These are phyloP conservation scores for Cutaneotrichosporon sp. DNA, from an alignment of 1,284 basidiomycete species.

Conservation along the genomic window DNA sequence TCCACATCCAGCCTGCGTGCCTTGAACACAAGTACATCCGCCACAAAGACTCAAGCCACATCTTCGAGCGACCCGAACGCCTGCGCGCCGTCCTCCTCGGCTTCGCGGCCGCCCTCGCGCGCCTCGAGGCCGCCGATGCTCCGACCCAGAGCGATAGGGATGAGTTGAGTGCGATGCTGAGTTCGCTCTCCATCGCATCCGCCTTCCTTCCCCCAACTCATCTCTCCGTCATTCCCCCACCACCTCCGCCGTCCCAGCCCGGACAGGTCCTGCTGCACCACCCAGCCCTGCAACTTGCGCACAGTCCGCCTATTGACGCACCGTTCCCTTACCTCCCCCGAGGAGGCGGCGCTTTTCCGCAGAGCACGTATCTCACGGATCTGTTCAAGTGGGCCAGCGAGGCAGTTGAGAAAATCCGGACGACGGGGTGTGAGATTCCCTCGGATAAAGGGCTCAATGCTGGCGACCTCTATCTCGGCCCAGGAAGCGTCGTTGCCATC, in stretches of 20 bases:
- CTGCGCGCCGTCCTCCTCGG: conserved; percentile 74
- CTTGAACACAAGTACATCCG: conserved; percentile 69
- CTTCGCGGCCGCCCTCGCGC: conserved; percentile 67
- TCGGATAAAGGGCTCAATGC: conserved; percentile 61
- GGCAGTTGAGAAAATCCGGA: conserved; percentile 61
- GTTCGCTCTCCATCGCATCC: conserved; percentile 27
- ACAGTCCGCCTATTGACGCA: conserved; percentile 37
- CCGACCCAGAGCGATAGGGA: conserved; percentile 9
- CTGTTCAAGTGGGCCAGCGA: conserved; percentile 57
- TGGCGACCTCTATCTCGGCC: conserved; percentile 64
- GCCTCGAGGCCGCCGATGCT: conserved; percentile 55
- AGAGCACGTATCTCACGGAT: conserved; percentile 38
- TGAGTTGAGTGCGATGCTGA: conserved; percentile 33
- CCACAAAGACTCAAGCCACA: conserved; percentile 62
- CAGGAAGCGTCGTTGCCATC: conserved; percentile 53
- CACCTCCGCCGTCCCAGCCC: conserved; percentile 21
- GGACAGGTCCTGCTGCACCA: conserved; percentile 40
- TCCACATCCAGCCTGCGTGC: conserved; percentile 50
- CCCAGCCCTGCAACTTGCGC: conserved; percentile 41
- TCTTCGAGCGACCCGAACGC: conserved; percentile 87
- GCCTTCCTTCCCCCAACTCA: conserved; percentile 20
- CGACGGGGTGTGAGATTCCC: conserved; percentile 73
- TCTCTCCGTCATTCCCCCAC: conserved; percentile 28
- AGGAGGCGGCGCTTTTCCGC: conserved; percentile 21
- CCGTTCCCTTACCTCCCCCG: conserved; percentile 32